Evolutionary conservation across 257 asterid genomes (phyloP).

Genomic region (Fraxinus americana): DNA sequence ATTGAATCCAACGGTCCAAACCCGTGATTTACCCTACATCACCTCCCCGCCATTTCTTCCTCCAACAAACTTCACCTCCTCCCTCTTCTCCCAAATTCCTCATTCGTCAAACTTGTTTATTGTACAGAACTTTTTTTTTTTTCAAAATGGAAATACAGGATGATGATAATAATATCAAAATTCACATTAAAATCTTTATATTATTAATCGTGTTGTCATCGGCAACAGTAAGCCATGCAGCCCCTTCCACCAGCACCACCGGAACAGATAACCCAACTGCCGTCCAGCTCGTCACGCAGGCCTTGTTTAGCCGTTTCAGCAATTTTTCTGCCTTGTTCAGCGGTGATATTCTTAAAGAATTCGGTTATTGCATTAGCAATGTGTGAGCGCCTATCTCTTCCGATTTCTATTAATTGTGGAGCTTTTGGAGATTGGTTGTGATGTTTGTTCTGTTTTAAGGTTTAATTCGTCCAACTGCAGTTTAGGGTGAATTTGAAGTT

Average conservation of each 20-base stretch:
- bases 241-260: background rate
- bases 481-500: constrained; percentile 8
- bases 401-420: background rate
- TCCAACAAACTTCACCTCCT: constrained; percentile 36
- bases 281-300: constrained; percentile 52
- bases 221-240: constrained; percentile 27
- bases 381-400: constrained; percentile 38
- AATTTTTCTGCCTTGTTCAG: constrained; percentile 55
- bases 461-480: background rate
- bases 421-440: background rate
- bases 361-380: constrained; percentile 70
- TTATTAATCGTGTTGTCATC: constrained; percentile 15
- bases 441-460: background rate
- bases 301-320: constrained; percentile 55
- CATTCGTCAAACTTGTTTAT: background rate
- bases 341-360: constrained; percentile 46
- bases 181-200: constrained; percentile 25
- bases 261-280: constrained; percentile 32
- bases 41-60: constrained; percentile 87
- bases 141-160: background rate
- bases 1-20: constrained; percentile 39
- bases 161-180: constrained; percentile 38
- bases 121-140: background rate
- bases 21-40: constrained; percentile 45
- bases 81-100: constrained; percentile 11